phyloP scores from a whole-genome alignment of 2,329 filamentous ascomycete genomes.

The Aspergillus fijiensis region DNA sequence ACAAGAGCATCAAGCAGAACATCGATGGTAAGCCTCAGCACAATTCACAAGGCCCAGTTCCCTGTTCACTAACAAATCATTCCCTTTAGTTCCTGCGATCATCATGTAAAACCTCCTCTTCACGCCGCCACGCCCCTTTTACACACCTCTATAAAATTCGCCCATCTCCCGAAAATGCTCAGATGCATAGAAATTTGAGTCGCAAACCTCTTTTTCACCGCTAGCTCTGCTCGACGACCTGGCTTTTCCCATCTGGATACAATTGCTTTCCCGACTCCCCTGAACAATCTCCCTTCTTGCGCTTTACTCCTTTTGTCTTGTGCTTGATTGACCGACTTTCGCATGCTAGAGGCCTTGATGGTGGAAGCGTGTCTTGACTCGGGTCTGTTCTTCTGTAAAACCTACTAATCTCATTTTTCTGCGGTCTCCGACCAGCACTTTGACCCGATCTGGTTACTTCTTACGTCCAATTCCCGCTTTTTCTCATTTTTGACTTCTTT shows the following conservation, averaged over 20 bases:
- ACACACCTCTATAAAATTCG: slow-evolving; percentile 21
- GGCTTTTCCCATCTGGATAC: slow-evolving; percentile 6
- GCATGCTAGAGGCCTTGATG: slow-evolving; percentile 33
- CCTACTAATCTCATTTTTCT: slow-evolving; percentile 4
- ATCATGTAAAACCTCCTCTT: slow-evolving; percentile 46
- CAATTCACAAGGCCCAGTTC: not conserved
- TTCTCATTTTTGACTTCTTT: not conserved
- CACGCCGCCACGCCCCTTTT: slow-evolving; percentile 29
- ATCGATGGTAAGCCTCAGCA: slow-evolving; percentile 67
- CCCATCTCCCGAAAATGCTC: slow-evolving; percentile 28
- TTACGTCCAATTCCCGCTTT: not conserved
- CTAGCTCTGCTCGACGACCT: slow-evolving; percentile 7
- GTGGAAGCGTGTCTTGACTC: slow-evolving; percentile 23
- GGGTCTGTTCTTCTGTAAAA: slow-evolving; percentile 1
- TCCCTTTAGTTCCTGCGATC: slow-evolving; percentile 45
- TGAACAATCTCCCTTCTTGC: slow-evolving; percentile 19
- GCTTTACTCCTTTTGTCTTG: slow-evolving; percentile 16
- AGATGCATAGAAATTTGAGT: slow-evolving; percentile 42
- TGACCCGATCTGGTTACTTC: slow-evolving; percentile 4
- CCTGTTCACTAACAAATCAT: slow-evolving; percentile 8
- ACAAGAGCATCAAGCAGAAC: slow-evolving; percentile 99
- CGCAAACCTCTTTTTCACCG: slow-evolving; percentile 15
- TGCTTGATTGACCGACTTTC: slow-evolving; percentile 14
- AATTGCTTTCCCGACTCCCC: slow-evolving; percentile 5
- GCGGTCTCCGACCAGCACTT: slow-evolving; percentile 2